Evolutionary conservation across 2,329 filamentous ascomycete genomes (phyloP).

Genomic region (Fusarium protoensiforme): DNA sequence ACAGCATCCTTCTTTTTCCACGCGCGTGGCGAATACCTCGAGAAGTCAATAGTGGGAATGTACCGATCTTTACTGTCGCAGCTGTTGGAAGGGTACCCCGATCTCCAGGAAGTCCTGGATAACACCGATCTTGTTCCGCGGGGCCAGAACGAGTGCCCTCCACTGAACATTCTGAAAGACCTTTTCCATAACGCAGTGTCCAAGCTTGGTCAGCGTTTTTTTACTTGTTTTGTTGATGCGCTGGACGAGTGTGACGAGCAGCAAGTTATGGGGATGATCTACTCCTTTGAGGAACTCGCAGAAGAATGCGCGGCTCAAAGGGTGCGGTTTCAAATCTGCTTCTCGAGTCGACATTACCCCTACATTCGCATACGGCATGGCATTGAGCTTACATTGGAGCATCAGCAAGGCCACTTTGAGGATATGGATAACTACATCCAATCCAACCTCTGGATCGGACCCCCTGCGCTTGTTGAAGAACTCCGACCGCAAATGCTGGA

Average conservation of each 20-base stretch:
- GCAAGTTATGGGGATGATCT: conserved; percentile 54
- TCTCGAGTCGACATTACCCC: conserved; percentile 62
- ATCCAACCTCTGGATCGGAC: conserved; percentile 5
- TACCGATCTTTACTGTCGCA: conserved; percentile 62
- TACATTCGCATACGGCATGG: conserved; percentile 48
- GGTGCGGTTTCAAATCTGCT: conserved; percentile 49
- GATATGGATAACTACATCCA: conserved; percentile 43
- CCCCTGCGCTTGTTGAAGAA: accelerated
- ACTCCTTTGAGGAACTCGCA: conserved; percentile 53
- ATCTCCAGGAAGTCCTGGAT: conserved; percentile 50
- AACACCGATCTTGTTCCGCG: accelerated
- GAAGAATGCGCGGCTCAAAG: conserved; percentile 31
- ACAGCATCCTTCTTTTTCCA: conserved; percentile 63
- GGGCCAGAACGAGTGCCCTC: accelerated
- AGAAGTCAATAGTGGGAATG: conserved; percentile 59
- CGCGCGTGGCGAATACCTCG: conserved; percentile 55
- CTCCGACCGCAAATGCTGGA: conserved; percentile 41
- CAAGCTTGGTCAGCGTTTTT: accelerated
- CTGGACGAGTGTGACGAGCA: conserved; percentile 60
- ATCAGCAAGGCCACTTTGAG: conserved; percentile 31
- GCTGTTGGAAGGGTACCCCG: conserved; percentile 49
- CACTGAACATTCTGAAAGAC: background rate
- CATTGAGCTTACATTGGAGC: conserved; percentile 41
- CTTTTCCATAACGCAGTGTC: background rate
- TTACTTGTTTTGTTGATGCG: conserved; percentile 52